These are phyloP conservation scores for Pythium utonaiense DNA, from an alignment of 352 stramenopile species.

Conservation along the genomic window DNA sequence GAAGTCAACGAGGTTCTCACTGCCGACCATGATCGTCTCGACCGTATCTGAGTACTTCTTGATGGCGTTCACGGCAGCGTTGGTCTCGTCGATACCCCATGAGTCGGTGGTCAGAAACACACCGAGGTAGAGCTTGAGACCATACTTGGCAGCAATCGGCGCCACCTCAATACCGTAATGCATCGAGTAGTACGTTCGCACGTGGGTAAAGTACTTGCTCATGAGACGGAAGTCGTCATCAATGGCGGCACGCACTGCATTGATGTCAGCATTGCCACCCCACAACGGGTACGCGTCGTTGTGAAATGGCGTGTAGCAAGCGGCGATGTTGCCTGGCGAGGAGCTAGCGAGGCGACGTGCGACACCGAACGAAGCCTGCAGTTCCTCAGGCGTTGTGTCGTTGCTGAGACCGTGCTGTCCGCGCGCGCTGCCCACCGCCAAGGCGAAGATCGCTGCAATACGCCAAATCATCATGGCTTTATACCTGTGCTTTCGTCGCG, in stretches of 20 bases:
- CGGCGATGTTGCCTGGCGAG: conserved; percentile 31
- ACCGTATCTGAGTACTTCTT: conserved; percentile 42
- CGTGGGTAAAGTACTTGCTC: conserved; percentile 39
- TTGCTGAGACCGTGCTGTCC: neutral
- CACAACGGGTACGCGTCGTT: conserved; percentile 45
- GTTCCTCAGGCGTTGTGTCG: neutral
- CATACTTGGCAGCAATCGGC: conserved; percentile 40
- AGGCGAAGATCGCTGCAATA: neutral
- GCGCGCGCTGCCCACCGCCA: neutral
- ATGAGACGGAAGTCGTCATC: conserved; percentile 47
- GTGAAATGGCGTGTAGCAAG: conserved; percentile 55
- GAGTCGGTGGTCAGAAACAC: conserved; percentile 47
- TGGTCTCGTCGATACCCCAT: conserved; percentile 42
- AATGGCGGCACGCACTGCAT: conserved; percentile 13
- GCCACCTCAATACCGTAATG: conserved; percentile 46
- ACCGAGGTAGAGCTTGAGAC: conserved; percentile 53
- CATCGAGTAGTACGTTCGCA: conserved; percentile 62
- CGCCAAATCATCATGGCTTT: neutral
- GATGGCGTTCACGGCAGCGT: conserved; percentile 37
- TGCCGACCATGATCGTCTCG: conserved; percentile 48
- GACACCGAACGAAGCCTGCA: neutral
- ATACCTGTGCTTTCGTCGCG: neutral
- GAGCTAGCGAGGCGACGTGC: neutral
- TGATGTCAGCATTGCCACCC: conserved; percentile 7
- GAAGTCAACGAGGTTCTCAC: conserved; percentile 28